These are phyloP conservation scores for Sporothrix euskadiensis DNA, from an alignment of 2,329 filamentous ascomycete genomes.

Conservation along the genomic window DNA sequence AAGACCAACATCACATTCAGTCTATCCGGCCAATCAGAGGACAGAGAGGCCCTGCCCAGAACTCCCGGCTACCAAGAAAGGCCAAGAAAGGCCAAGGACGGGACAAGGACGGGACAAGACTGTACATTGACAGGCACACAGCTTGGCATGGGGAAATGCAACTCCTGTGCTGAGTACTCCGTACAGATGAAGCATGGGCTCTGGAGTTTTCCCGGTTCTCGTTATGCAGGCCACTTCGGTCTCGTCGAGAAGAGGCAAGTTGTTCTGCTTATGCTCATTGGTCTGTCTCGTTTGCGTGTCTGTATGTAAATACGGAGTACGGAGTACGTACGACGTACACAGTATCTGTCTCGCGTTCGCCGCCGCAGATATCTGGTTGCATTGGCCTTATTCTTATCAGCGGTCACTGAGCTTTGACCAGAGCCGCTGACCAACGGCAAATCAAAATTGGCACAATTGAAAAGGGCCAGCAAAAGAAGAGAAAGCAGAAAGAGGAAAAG, in stretches of 20 bases:
- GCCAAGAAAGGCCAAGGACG: not conserved
- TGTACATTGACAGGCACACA: not conserved
- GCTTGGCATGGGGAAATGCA: not conserved
- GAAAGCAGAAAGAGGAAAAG: not conserved
- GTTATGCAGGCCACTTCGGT: not conserved
- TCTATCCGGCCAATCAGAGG: not conserved
- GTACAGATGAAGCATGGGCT: not conserved
- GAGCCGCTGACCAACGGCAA: not conserved
- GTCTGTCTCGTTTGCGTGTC: not conserved
- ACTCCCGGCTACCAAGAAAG: not conserved
- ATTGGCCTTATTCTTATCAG: slow-evolving; percentile 17
- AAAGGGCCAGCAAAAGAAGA: too few relatives aligned
- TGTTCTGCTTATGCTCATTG: not conserved
- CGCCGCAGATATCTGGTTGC: not conserved
- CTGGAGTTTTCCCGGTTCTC: not conserved
- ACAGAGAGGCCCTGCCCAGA: too few relatives aligned
- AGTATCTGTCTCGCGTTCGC: not conserved
- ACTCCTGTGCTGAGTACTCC: not conserved
- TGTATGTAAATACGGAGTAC: not conserved
- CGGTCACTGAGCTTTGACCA: not conserved
- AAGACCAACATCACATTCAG: not conserved
- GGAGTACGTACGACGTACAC: not conserved
- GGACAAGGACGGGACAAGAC: not conserved
- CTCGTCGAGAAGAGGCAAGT: not conserved
- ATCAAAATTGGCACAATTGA: not conserved